These are phyloP conservation scores for Dothiorella sarmentorum DNA, from an alignment of 2,329 filamentous ascomycete species.

Conservation along the genomic window DNA sequence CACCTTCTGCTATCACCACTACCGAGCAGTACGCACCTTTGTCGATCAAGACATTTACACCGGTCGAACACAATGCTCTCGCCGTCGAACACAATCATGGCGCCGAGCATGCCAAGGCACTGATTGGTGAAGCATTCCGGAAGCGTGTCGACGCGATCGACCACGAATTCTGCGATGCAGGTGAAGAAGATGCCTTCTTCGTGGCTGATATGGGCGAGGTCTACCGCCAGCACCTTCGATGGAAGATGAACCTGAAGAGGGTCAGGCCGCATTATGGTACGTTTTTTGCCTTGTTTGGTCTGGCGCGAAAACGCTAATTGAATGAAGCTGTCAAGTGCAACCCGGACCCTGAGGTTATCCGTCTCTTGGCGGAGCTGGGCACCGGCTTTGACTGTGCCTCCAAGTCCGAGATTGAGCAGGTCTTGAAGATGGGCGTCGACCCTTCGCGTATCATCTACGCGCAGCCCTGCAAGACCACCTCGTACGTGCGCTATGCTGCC, in stretches of 20 bases:
- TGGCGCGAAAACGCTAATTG: conserved; percentile 25
- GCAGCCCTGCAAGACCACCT: conserved; percentile 99
- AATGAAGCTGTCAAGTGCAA: conserved; percentile 92
- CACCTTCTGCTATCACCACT: conserved; percentile 62
- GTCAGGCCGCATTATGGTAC: conserved; percentile 95
- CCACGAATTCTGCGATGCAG: conserved; percentile 80
- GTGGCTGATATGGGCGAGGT: conserved; percentile 97
- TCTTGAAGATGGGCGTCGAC: conserved; percentile 76
- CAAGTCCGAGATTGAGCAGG: conserved; percentile 93
- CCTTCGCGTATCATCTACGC: conserved; percentile 96
- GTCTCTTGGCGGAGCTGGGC: conserved; percentile 81
- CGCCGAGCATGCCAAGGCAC: conserved; percentile 61
- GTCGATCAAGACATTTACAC: conserved; percentile 33
- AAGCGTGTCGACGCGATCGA: conserved; percentile 80
- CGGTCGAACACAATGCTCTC: conserved; percentile 10
- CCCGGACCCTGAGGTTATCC: conserved; percentile 83
- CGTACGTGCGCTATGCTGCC: conserved; percentile 88
- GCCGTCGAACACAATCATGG: conserved; percentile 40
- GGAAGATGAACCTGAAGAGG: conserved; percentile 89
- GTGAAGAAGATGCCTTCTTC: conserved; percentile 97
- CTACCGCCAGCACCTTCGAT: conserved; percentile 96
- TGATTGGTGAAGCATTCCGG: conserved; percentile 85
- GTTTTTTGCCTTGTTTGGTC: conserved; percentile 28
- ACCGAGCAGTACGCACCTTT: conserved; percentile 39
- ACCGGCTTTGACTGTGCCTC: conserved; percentile 98